A percentile compares a stretch with the other conserved stretches of the same genome.
These are phyloP conservation scores for Omphalotus guepiniiformis DNA, from an alignment of 768 basidiomycete genomes.

Conservation along the genomic window DNA sequence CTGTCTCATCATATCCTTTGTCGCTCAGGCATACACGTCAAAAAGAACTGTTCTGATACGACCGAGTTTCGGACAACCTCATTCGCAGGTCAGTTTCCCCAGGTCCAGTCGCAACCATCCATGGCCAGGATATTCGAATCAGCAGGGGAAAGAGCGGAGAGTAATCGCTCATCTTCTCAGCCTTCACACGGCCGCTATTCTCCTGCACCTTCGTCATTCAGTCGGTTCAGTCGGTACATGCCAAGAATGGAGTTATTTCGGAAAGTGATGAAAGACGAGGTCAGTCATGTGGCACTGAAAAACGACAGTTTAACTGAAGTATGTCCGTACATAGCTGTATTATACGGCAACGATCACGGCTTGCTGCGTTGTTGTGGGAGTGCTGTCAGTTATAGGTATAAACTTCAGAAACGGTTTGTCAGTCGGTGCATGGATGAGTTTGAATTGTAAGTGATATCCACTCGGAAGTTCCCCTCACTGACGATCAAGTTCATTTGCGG, in stretches of 20 bases:
- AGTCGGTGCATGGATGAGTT: slow-evolving; percentile 46
- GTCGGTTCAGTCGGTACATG: slow-evolving; percentile 43
- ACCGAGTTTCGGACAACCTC: too few relatives aligned
- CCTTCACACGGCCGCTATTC: slow-evolving; percentile 17
- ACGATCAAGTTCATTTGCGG: slow-evolving; percentile 6
- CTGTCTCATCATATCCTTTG: too few relatives aligned
- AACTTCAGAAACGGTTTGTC: slow-evolving; percentile 41
- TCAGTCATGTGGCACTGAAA: slow-evolving; percentile 22
- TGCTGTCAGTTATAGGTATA: slow-evolving; percentile 48
- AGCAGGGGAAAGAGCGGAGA: too few relatives aligned
- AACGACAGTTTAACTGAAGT: slow-evolving; percentile 1
- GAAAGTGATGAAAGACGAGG: slow-evolving; percentile 60
- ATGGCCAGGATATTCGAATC: too few relatives aligned
- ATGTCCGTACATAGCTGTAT: slow-evolving; percentile 33
- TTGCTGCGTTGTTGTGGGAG: slow-evolving; percentile 42
- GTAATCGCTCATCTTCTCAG: too few relatives aligned
- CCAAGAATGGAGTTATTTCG: slow-evolving; percentile 52
- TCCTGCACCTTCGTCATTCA: slow-evolving; percentile 30
- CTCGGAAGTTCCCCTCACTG: neutral
- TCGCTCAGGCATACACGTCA: too few relatives aligned
- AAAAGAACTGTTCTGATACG: too few relatives aligned
- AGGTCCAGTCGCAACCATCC: too few relatives aligned
- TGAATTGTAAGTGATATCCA: slow-evolving; percentile 55
- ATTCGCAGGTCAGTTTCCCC: too few relatives aligned
- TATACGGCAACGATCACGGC: slow-evolving; percentile 53